phyloP scores from a whole-genome alignment of 2,329 filamentous ascomycete species.

The Dothideomycetes sp. region DNA sequence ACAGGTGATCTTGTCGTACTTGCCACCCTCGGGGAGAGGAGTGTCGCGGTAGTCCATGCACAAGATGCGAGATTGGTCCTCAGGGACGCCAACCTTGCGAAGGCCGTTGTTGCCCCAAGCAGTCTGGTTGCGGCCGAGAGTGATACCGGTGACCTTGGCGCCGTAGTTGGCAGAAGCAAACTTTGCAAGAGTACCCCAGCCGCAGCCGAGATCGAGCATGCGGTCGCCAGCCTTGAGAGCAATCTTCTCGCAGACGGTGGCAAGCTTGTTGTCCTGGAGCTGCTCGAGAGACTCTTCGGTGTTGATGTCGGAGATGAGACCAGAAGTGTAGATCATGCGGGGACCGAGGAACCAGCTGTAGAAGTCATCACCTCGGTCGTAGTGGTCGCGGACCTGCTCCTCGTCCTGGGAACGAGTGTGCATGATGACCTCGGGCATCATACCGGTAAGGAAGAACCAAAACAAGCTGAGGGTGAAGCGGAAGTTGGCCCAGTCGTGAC shows the following conservation, averaged over 20 bases:
- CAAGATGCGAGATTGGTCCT: constrained; percentile 81
- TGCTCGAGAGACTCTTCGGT: constrained; percentile 86
- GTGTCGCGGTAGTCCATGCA: constrained; percentile 98
- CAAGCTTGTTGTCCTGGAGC: constrained; percentile 95
- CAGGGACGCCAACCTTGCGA: constrained; percentile 67
- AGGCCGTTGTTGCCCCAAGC: constrained; percentile 91
- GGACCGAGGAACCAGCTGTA: constrained; percentile 98
- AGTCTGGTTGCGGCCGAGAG: constrained; percentile 90
- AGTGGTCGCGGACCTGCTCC: constrained; percentile 95
- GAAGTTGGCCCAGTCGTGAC: constrained; percentile 96
- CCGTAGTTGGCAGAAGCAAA: constrained; percentile 91
- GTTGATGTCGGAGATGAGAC: constrained; percentile 79
- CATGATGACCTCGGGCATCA: constrained; percentile 84
- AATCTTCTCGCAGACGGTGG: constrained; percentile 93
- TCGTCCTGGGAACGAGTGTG: constrained; percentile 91
- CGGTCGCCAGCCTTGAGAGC: constrained; percentile 67
- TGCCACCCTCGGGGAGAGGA: constrained; percentile 59
- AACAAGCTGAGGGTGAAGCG: constrained; percentile 76
- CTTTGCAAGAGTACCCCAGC: constrained; percentile 92
- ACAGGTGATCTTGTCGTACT: constrained; percentile 92
- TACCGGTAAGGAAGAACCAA: constrained; percentile 77
- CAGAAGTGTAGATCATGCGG: constrained; percentile 97
- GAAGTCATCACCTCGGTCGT: constrained; percentile 96
- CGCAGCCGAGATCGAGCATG: constrained; percentile 91
- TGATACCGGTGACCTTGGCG: constrained; percentile 76